Evolutionary conservation across 2,329 filamentous ascomycete species (phyloP).

Genomic region (Colletotrichum coccodes): DNA sequence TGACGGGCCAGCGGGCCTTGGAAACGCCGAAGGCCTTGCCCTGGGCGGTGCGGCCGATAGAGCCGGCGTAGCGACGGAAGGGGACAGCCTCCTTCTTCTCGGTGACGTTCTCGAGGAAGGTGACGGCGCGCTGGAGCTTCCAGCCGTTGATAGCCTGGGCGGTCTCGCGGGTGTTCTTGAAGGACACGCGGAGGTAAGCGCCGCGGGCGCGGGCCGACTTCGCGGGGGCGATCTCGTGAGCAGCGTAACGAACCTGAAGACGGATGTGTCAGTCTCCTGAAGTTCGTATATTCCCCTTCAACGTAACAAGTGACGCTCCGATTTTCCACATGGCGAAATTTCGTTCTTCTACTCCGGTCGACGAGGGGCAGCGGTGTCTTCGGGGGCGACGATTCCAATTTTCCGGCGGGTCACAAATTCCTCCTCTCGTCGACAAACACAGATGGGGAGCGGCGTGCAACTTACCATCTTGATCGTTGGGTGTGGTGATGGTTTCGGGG

Average conservation of each 20-base stretch:
- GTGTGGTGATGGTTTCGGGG: constrained; percentile 63
- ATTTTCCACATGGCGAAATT: constrained; percentile 18
- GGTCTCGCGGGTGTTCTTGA: constrained; percentile 99
- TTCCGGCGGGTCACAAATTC: neutral
- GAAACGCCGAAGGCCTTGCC: constrained; percentile 99
- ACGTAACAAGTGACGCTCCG: neutral
- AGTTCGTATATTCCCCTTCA: neutral
- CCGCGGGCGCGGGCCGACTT: constrained; percentile 98
- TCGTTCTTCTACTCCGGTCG: neutral
- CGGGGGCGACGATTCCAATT: neutral
- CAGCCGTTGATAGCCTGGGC: constrained; percentile 99
- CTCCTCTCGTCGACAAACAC: neutral
- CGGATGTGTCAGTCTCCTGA: constrained; percentile 33
- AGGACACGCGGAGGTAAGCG: constrained; percentile 98
- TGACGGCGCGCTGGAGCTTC: constrained; percentile 94
- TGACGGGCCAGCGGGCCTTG: constrained; percentile 98
- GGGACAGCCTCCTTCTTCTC: constrained; percentile 97
- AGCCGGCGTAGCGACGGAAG: constrained; percentile 96
- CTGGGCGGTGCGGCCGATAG: constrained; percentile 96
- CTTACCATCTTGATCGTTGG: constrained; percentile 68
- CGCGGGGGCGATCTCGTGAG: constrained; percentile 83
- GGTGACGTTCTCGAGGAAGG: constrained; percentile 98
- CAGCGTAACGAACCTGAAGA: constrained; percentile 91
- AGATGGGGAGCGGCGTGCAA: constrained; percentile 40
- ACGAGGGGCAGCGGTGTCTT: constrained; percentile 1